phyloP scores from a whole-genome alignment of 179 eudicot genomes.

The Gypsophila paniculata region DNA sequence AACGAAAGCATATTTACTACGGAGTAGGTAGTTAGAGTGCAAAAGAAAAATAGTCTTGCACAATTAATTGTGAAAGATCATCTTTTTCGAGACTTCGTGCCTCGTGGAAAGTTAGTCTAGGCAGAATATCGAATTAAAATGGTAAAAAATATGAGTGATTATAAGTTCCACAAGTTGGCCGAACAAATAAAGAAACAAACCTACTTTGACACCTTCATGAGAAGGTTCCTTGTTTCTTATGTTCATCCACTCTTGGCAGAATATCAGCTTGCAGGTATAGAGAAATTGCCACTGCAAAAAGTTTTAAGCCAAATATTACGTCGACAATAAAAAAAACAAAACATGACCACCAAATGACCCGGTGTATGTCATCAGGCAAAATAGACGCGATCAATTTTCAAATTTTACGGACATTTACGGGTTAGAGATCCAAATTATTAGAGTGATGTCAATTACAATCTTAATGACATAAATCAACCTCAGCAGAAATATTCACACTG shows the following conservation, averaged over 20 bases:
- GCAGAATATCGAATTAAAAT: neutral
- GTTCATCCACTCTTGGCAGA: neutral
- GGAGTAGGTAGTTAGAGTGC: too few relatives aligned
- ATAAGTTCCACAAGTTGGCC: neutral
- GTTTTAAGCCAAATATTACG: too few relatives aligned
- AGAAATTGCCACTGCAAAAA: too few relatives aligned
- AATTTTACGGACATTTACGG: neutral
- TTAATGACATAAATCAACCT: neutral
- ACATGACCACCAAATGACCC: neutral
- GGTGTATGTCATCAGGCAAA: too few relatives aligned
- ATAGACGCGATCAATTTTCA: neutral
- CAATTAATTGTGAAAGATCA: too few relatives aligned
- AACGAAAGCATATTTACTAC: too few relatives aligned
- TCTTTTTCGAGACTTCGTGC: too few relatives aligned
- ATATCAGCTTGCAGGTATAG: too few relatives aligned
- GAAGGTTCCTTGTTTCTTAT: neutral
- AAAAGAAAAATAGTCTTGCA: too few relatives aligned
- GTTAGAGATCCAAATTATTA: neutral
- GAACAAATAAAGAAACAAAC: neutral
- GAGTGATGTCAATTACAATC: conserved; percentile 1
- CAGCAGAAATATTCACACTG: too few relatives aligned
- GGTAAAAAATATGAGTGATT: neutral
- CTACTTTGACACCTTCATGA: neutral
- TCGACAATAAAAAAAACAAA: too few relatives aligned
- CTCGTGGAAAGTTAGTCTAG: neutral